phyloP scores from a whole-genome alignment of 768 basidiomycete species.

The Ramaria sp. region DNA sequence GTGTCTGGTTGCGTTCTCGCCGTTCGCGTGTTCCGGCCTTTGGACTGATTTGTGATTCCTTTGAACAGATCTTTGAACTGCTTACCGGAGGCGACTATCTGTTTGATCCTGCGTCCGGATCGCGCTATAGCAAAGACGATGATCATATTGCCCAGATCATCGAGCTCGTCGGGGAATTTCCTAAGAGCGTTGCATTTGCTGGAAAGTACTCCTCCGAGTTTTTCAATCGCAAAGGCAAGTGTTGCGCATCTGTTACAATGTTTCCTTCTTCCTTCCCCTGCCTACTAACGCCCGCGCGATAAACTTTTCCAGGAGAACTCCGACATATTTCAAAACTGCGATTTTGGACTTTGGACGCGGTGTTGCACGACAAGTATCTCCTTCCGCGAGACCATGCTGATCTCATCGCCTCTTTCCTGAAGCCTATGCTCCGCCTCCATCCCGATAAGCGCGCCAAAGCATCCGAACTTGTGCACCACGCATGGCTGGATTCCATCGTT shows the following conservation, averaged over 20 bases:
- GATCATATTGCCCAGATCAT: conserved; percentile 98
- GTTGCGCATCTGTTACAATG: not conserved
- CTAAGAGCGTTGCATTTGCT: conserved; percentile 68
- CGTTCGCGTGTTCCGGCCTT: no score
- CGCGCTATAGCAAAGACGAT: conserved; percentile 92
- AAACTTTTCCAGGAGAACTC: conserved; percentile 55
- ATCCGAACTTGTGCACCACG: conserved; percentile 72
- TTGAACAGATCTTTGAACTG: conserved; percentile 76
- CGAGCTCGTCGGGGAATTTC: conserved; percentile 88
- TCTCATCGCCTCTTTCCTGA: conserved; percentile 66
- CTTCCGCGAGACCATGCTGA: conserved; percentile 79
- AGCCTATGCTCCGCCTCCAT: conserved; percentile 82
- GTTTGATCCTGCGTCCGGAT: conserved; percentile 92
- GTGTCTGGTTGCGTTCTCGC: conserved; percentile 82
- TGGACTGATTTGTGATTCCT: no score
- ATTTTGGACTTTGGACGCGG: conserved; percentile 76
- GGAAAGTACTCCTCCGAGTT: conserved; percentile 94
- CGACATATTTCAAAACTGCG: conserved; percentile 91
- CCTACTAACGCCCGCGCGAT: no score
- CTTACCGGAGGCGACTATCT: conserved; percentile 96
- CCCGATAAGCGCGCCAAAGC: conserved; percentile 87
- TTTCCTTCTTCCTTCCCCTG: no score
- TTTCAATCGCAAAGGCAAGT: conserved; percentile 88
- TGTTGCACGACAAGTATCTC: conserved; percentile 91
- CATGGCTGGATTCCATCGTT: conserved; percentile 75